Evolutionary conservation across 139 green algal genomes (phyloP), one percentile per base, ranked within the genome.

Genomic region (Coccomyxa sp.): DNA sequence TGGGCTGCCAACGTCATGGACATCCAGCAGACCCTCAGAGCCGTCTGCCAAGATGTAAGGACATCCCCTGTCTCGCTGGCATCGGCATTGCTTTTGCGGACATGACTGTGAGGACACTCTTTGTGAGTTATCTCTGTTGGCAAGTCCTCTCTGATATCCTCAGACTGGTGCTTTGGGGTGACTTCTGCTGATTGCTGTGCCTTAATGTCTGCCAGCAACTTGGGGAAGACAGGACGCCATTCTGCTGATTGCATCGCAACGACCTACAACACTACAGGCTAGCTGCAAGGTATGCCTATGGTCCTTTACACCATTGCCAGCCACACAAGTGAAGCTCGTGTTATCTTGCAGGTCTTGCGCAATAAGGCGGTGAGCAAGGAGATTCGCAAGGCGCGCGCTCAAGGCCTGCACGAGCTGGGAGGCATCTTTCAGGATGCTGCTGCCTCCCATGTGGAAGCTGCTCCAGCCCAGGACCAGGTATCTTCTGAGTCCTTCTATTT

Each of bases 1-100:
- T 97, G 94, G 94, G 93, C 93, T 2, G 91, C 92, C 72, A 97
- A 97, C 74, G 87, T 92, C 73, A 70, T 98, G 24, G 95, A 98
- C 88, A 97, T 98, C 27, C 86, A 98, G 64, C 73, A n/a, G 39
- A 98, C 94, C 0, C 70, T 98, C 34, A 83, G 83, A 40, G 87
- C 93, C 78, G 92, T 94, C 37, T 89, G 85, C 73, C 78, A 73
- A 29, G 70, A 73, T 64, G 83, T 91, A 78, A n/a, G n/a, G n/a
- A n/a, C n/a, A n/a, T n/a, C n/a, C n/a, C n/a, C n/a, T n/a, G n/a
- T n/a, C n/a, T n/a, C n/a, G n/a, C n/a, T n/a, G n/a, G n/a, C n/a
- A n/a, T n/a, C n/a, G n/a, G n/a, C n/a, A n/a, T n/a, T n/a, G n/a
- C n/a, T n/a, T n/a, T n/a, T n/a, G n/a, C n/a, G n/a, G n/a, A n/a